Percentiles rank a stretch among this genome's conserved stretches.
Evolutionary conservation across 2,329 filamentous ascomycete species (phyloP).

Genomic region (Cyphellophora europaea): DNA sequence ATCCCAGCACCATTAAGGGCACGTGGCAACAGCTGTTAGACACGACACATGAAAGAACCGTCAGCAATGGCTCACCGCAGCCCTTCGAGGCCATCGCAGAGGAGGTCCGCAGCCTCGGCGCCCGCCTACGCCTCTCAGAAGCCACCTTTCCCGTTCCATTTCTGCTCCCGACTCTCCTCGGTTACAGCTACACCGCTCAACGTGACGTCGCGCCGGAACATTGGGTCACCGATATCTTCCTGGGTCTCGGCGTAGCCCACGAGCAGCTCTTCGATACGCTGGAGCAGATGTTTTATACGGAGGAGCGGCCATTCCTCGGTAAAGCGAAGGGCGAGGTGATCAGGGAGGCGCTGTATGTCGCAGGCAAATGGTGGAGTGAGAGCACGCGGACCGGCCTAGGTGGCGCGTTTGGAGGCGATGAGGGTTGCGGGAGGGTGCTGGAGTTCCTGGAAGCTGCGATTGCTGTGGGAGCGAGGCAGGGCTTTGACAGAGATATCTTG

Average conservation of each 20-base stretch:
- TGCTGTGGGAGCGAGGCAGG: not conserved
- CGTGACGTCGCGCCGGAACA: constrained; percentile 37
- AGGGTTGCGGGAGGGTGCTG: constrained; percentile 41
- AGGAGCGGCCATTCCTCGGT: constrained; percentile 55
- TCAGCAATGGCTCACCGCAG: constrained; percentile 29
- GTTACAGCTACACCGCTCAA: constrained; percentile 42
- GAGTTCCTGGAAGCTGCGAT: constrained; percentile 28
- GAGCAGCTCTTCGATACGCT: constrained; percentile 54
- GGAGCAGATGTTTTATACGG: constrained; percentile 58
- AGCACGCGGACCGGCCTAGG: constrained; percentile 43
- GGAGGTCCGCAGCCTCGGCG: constrained; percentile 48
- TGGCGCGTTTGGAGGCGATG: constrained; percentile 50
- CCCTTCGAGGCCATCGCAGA: constrained; percentile 42
- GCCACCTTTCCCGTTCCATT: constrained; percentile 44
- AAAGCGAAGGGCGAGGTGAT: constrained; percentile 48
- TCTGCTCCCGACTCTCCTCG: constrained; percentile 47
- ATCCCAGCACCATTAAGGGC: constrained; percentile 68
- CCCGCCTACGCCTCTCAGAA: constrained; percentile 46
- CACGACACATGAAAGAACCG: constrained; percentile 52
- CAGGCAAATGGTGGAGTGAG: constrained; percentile 51
- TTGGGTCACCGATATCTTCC: constrained; percentile 58
- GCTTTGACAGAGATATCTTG: not conserved
- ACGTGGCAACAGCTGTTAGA: constrained; percentile 81
- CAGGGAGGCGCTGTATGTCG: constrained; percentile 52
- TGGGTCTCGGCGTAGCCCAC: constrained; percentile 52